Conservation (phyloP, 345 rosid species). For the Pistacia integerrima region DNA sequence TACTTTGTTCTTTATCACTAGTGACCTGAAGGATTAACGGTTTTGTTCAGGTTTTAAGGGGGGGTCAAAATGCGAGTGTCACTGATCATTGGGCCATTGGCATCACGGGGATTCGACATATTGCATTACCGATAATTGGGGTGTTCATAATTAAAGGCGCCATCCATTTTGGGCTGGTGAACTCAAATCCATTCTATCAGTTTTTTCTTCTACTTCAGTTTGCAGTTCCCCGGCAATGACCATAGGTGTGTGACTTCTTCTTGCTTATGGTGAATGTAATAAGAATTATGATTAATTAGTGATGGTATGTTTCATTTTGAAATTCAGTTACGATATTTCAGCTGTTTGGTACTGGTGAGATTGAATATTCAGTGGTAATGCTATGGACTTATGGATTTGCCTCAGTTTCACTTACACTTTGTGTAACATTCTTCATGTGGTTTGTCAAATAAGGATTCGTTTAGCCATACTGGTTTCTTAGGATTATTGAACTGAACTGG, state of each 20-base stretch:
- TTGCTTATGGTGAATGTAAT: background rate
- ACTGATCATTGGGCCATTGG: slow-evolving; percentile 35
- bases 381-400: slow-evolving; percentile 41
- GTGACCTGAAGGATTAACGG: background rate
- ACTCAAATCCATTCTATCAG: slow-evolving; percentile 43
- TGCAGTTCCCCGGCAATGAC: slow-evolving; percentile 52
- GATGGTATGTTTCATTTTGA: too few species aligned
- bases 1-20: too few species aligned
- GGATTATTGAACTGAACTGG: too few species aligned
- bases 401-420: slow-evolving; percentile 39
- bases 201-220: slow-evolving; percentile 56
- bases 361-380: slow-evolving; percentile 47
- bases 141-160: slow-evolving; percentile 37
- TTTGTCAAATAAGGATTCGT: slow-evolving; percentile 13
- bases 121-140: slow-evolving; percentile 42
- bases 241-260: slow-evolving; percentile 31
- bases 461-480: too few species aligned
- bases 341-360: slow-evolving; percentile 39
- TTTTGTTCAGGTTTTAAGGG: slow-evolving; percentile 45
- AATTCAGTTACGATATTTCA: slow-evolving; percentile 47
- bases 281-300: background rate
- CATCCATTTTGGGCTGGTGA: slow-evolving; percentile 34
- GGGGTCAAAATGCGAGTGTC: slow-evolving; percentile 19
- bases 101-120: slow-evolving; percentile 33
- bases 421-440: slow-evolving; percentile 53